These are phyloP conservation scores for Kazachstania bromeliacearum DNA, from an alignment of 805 yeast species.

Conservation along the genomic window DNA sequence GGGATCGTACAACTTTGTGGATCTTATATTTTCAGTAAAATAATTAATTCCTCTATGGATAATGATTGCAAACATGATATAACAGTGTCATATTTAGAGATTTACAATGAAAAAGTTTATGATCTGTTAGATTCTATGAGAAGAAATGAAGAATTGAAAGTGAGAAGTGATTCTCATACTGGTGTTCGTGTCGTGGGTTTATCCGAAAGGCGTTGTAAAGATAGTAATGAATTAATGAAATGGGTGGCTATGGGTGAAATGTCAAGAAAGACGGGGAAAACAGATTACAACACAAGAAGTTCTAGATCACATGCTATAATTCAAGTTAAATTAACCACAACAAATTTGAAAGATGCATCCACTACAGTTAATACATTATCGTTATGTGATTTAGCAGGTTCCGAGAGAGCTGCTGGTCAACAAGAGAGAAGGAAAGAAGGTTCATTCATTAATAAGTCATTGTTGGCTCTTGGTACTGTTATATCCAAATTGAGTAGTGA, in stretches of 20 bases:
- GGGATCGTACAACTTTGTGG: slow-evolving; percentile 70
- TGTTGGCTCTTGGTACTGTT: slow-evolving; percentile 86
- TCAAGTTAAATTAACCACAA: slow-evolving; percentile 47
- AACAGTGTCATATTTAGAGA: slow-evolving; percentile 67
- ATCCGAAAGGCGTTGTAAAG: slow-evolving; percentile 46
- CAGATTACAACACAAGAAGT: slow-evolving; percentile 80
- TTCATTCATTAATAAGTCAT: slow-evolving; percentile 81
- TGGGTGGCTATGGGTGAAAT: slow-evolving; percentile 62
- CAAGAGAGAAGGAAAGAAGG: slow-evolving; percentile 88
- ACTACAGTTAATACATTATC: slow-evolving; percentile 53
- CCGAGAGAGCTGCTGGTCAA: slow-evolving; percentile 67
- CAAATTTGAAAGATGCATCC: slow-evolving; percentile 33
- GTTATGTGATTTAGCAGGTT: slow-evolving; percentile 92
- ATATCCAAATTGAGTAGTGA: slow-evolving; percentile 60
- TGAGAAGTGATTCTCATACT: slow-evolving; percentile 63
- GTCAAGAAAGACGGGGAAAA: slow-evolving; percentile 71
- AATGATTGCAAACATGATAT: slow-evolving; percentile 34
- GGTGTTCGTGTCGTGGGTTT: slow-evolving; percentile 76
- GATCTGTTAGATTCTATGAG: slow-evolving; percentile 46
- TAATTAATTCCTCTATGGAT: slow-evolving; percentile 19
- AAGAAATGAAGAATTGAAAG: slow-evolving; percentile 49
- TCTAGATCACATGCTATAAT: slow-evolving; percentile 90
- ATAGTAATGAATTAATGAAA: slow-evolving; percentile 50
- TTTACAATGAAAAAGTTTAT: slow-evolving; percentile 77
- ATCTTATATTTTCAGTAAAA: slow-evolving; percentile 37